Base-by-base conservation (phyloP, 805 yeast genomes). In the Phaffomyces antillensis region DNA sequence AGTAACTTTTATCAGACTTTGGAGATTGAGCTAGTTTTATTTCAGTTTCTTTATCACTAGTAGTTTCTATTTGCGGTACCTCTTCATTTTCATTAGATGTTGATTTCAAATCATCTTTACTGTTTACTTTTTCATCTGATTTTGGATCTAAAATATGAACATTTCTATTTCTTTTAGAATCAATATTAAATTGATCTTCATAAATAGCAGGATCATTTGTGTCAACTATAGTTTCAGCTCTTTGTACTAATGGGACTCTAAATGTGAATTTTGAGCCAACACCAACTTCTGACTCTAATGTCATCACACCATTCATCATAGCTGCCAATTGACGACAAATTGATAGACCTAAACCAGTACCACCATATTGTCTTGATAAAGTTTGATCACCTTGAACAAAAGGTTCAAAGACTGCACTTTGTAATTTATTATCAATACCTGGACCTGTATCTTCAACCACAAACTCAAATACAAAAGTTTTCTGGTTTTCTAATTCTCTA, bases 341-440 rank as follows among this genome's bases (percentile, higher is more conserved):
- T 1, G 83, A 76, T 37, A 91, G 73, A 1, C 99, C 99, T 40
- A 91, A 70, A 2, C 98, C 99, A 0, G 97, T 93, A 53, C 99
- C 99, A 47, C 98, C 97, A 59, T 85, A 83, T 46, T 90, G 86
- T 58, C 96, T 74, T 6, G 96, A 86, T 25, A 88, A 70, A 0
- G 96, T 88, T 62, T 89, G 96, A 59, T 91, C 98, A 43, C 98
- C 99, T 66, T 91, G 99, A 17, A 90, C 89, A 68, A 91, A 91
- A 1, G 98, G 97, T 57, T 93, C 97, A 63, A 91, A 91, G 1
- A 91, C 95, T 49, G 84, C 79, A 37, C 80, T 80, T 57, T 86
- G 96, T 44, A 89, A 64, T 1, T 82, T 79, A 13, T 83, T 80
- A 36, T 87, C 95, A 43, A 91, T 90, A 48, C 99, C 99, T 0